Base-by-base conservation (phyloP, 495 filamentous ascomycete genomes). In the Penicillium coffeae region DNA sequence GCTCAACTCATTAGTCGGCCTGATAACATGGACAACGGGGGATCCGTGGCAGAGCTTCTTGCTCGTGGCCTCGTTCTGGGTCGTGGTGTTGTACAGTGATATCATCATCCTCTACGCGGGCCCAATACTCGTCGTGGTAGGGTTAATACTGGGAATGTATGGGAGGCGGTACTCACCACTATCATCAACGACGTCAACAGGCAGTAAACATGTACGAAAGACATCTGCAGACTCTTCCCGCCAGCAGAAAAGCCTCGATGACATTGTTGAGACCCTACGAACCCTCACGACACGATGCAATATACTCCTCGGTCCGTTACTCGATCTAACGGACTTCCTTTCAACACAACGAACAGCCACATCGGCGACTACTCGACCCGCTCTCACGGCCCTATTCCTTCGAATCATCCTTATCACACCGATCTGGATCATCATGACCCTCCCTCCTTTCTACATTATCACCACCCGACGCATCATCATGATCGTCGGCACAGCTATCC, bases 31-130 rank as follows among this genome's bases (percentile, higher is more conserved):
- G 93, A 93, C 89, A 14, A 90, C 85, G 8, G 85, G 79, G 21
- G 93, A 99, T 56, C 84, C 90, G 2, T 97, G 91, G 91, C 89
- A 96, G 71, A 94, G 89, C 73, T 99, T 99, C 67, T 72, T 99
- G 39, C 63, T 97, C 21, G 74, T 99, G 10, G 81, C 83, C 2
- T 73, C 62, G 3, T 99, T 95, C 60, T 99, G 93, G 93, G 84
- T 80, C 0, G 64, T 85, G 7, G 84, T 88, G 1, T 72, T 96
- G 2, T 97, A 96, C 63, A 90, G 90, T 34, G 92, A 95, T 66
- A 69, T 75, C 16, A 72, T 95, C 16, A 76, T 96, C 54, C 77
- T 85, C 35, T 83, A 81, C 65, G 83, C 86, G 1, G 94, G 94
- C 6, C 93, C 93, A 12, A 72, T 96, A 38, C 72, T 95, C 14